Percentiles rank a stretch among this genome's conserved stretches.
These are phyloP conservation scores for Populus trichocarpa DNA, from an alignment of 441 rosid species.

Conservation along the genomic window DNA sequence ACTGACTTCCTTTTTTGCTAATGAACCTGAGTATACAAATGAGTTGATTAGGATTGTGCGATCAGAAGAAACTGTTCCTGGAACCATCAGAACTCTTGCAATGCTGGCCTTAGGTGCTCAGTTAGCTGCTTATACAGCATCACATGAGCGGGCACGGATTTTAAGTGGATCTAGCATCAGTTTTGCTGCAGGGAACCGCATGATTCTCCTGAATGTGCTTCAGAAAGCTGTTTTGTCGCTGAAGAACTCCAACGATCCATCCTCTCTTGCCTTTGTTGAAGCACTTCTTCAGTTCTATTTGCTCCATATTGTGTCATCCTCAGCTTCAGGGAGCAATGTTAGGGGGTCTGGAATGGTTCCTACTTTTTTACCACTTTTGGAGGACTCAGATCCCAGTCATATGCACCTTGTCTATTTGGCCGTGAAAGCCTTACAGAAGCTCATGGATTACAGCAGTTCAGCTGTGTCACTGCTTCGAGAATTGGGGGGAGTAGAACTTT, in stretches of 20 bases:
- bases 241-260: conserved; percentile 73
- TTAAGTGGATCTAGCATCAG: conserved; percentile 92
- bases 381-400: conserved; percentile 81
- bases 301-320: conserved; percentile 95
- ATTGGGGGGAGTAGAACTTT: conserved; percentile 92
- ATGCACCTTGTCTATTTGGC: conserved; percentile 94
- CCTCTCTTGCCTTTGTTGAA: conserved; percentile 92
- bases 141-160: conserved; percentile 94
- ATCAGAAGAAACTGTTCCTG: conserved; percentile 84
- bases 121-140: conserved; percentile 90
- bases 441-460: conserved; percentile 96
- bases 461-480: conserved; percentile 91
- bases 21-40: conserved; percentile 98
- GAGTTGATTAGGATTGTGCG: conserved; percentile 93
- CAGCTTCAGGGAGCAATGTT: conserved; percentile 83
- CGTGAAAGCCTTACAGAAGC: conserved; percentile 91
- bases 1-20: conserved; percentile 85
- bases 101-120: conserved; percentile 98
- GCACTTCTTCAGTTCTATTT: conserved; percentile 97
- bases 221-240: conserved; percentile 90
- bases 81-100: conserved; percentile 85
- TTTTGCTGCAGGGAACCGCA: conserved; percentile 89
- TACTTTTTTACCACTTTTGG: conserved; percentile 91
- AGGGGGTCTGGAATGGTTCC: conserved; percentile 99
- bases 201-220: conserved; percentile 94